Percentiles rank a stretch among this genome's conserved stretches.
These are phyloP conservation scores for Calophaca sinica DNA, from an alignment of 306 rosid genomes.

Conservation along the genomic window DNA sequence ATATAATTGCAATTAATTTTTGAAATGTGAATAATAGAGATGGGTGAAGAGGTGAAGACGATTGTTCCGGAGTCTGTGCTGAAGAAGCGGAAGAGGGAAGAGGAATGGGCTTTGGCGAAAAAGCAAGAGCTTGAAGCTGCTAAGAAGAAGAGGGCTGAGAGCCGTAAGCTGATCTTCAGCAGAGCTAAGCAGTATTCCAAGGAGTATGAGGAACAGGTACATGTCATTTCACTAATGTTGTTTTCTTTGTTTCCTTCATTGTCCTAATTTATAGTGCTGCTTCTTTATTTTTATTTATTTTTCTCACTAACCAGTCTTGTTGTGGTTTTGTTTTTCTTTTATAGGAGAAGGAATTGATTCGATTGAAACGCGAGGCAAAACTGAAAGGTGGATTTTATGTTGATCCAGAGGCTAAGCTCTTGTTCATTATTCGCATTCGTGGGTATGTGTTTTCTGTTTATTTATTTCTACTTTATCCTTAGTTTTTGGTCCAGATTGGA, in stretches of 20 bases:
- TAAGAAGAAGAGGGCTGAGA: constrained; percentile 72
- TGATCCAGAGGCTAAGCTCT: constrained; percentile 87
- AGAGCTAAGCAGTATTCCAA: constrained; percentile 72
- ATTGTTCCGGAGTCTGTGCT: constrained; percentile 76
- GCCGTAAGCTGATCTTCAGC: constrained; percentile 67
- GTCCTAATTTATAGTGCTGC: not conserved
- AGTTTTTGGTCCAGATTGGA: not conserved
- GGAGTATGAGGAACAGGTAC: constrained; percentile 74
- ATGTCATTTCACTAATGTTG: not conserved
- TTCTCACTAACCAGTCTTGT: too few relatives aligned
- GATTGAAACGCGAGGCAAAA: constrained; percentile 86
- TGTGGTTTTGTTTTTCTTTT: not conserved
- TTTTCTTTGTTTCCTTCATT: not conserved
- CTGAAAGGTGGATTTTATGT: constrained; percentile 96
- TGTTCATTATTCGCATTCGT: constrained; percentile 82
- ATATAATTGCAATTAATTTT: not conserved
- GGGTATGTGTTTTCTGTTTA: constrained; percentile 60
- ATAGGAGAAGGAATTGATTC: constrained; percentile 72
- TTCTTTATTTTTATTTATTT: not conserved
- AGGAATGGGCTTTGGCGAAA: constrained; percentile 80
- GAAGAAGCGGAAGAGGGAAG: constrained; percentile 84
- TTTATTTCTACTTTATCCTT: not conserved
- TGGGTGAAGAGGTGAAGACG: constrained; percentile 72
- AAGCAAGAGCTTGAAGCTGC: constrained; percentile 60
- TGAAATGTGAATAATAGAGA: constrained; percentile 36